Percentiles rank a stretch among this genome's conserved stretches.
Evolutionary conservation across 805 yeast genomes (phyloP).

Genomic region (Groenewaldozyma salmanticensis): DNA sequence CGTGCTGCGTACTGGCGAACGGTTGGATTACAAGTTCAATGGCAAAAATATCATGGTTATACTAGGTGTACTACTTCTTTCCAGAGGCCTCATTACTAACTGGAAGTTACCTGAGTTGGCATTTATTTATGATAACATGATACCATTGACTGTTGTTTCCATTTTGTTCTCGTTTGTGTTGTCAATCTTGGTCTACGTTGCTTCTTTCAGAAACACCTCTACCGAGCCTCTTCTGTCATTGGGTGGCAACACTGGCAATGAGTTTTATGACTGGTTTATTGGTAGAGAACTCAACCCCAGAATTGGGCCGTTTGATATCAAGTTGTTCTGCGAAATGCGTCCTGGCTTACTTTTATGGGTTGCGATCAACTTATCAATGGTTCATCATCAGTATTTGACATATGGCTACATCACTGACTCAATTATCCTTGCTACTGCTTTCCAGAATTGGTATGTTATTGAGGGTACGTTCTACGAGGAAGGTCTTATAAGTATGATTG

Average conservation of each 20-base stretch:
- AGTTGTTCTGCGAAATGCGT: slow-evolving; percentile 83
- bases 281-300: slow-evolving; percentile 95
- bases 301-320: slow-evolving; percentile 75
- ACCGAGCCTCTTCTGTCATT: slow-evolving; percentile 65
- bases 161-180: slow-evolving; percentile 54
- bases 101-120: slow-evolving; percentile 68
- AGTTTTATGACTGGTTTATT: slow-evolving; percentile 86
- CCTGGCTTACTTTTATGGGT: slow-evolving; percentile 91
- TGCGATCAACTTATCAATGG: slow-evolving; percentile 62
- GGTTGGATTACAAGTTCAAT: slow-evolving; percentile 67
- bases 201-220: slow-evolving; percentile 56
- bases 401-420: slow-evolving; percentile 61
- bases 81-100: slow-evolving; percentile 43
- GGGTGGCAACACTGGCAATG: slow-evolving; percentile 77
- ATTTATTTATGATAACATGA: slow-evolving; percentile 58
- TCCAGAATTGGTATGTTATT: slow-evolving; percentile 75
- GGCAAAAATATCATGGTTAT: slow-evolving; percentile 51
- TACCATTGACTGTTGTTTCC: slow-evolving; percentile 55
- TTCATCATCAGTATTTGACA: slow-evolving; percentile 67
- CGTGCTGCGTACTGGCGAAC: slow-evolving; percentile 63
- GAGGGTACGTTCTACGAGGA: slow-evolving; percentile 91
- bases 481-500: slow-evolving; percentile 90
- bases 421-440: slow-evolving; percentile 50
- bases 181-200: slow-evolving; percentile 54
- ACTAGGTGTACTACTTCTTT: slow-evolving; percentile 31